Conservation (phyloP, 352 stramenopile genomes). For the Pythium dissimile region DNA sequence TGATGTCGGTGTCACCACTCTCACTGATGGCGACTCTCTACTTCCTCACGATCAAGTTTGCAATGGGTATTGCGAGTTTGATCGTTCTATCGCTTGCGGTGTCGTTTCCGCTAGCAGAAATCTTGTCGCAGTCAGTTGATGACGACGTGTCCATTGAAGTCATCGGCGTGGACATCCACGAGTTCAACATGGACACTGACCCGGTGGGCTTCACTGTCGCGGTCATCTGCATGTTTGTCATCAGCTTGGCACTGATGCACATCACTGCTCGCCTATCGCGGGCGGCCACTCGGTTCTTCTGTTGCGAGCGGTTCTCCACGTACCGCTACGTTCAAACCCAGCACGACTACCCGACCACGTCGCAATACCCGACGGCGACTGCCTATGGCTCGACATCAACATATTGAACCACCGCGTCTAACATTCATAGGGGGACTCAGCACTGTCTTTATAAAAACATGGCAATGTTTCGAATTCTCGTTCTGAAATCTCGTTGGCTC, state of each 20-base stretch:
- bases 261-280: conserved; percentile 39
- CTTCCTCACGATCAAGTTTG: conserved; percentile 65
- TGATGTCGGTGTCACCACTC: conserved; percentile 56
- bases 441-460: no score
- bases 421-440: not conserved
- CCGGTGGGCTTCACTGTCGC: conserved; percentile 39
- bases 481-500: no score
- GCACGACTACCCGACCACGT: conserved; percentile 18
- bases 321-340: conserved; percentile 43
- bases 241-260: conserved; percentile 53
- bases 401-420: not conserved
- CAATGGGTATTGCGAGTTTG: conserved; percentile 40
- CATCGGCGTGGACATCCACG: conserved; percentile 20
- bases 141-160: conserved; percentile 20
- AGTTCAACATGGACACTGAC: conserved; percentile 32
- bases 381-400: conserved; percentile 22
- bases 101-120: conserved; percentile 22
- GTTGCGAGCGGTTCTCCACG: conserved; percentile 54
- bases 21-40: conserved; percentile 57
- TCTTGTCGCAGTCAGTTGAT: conserved; percentile 20
- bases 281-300: conserved; percentile 64
- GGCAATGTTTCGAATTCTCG: no score
- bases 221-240: conserved; percentile 39
- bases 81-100: conserved; percentile 33
- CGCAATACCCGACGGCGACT: conserved; percentile 21